Base-by-base conservation (phyloP, 2,329 filamentous ascomycete genomes). In the Apiospora malaysiana region DNA sequence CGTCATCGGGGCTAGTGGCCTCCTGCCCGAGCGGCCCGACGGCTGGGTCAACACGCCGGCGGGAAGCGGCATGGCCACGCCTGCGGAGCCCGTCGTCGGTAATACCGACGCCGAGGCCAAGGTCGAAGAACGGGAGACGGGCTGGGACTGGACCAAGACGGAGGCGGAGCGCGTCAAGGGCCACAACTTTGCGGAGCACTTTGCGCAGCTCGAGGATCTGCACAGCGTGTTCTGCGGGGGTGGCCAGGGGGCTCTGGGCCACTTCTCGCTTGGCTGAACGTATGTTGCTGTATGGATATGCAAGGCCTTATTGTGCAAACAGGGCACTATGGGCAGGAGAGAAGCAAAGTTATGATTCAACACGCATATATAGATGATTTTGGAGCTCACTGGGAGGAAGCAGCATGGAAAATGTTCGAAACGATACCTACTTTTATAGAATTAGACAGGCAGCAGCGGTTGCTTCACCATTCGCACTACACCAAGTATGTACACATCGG, bases 21-120 rank as follows among this genome's bases (percentile, higher is more conserved):
- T 98, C 79, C 83, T 98, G 68, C 96, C 96, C 0, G 83, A 87
- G 71, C 87, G 91, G 66, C 94, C 94, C 0, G 90, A 88, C 14
- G 91, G 91, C 27, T 91, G 90, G 90, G 82, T 83, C 8, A 16
- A 45, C 42, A 85, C 85, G 21, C 56, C 56, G 32, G 82, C 83
- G 42, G 68, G 43, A 45, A 72, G 74, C 27, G 76, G 73, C 18
- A 72, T 72, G 70, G 75, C 74, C 9, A 72, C 74, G 23, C 70
- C 71, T 25, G 71, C 72, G 18, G 74, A 74, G 45, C 45, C 68
- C 0, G 66, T 75, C 18, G 79, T 81, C 56, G 84, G 83, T 65
- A 78, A 83, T 42, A 83, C 82, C 18, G 42, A 73, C 51, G 77
- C 81, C 42, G 78, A 81, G 12, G 79, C 77, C 8, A 82, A 85